Evolutionary conservation across 179 eudicot species (phyloP).

Genomic region (Monotropa hypopitys): DNA sequence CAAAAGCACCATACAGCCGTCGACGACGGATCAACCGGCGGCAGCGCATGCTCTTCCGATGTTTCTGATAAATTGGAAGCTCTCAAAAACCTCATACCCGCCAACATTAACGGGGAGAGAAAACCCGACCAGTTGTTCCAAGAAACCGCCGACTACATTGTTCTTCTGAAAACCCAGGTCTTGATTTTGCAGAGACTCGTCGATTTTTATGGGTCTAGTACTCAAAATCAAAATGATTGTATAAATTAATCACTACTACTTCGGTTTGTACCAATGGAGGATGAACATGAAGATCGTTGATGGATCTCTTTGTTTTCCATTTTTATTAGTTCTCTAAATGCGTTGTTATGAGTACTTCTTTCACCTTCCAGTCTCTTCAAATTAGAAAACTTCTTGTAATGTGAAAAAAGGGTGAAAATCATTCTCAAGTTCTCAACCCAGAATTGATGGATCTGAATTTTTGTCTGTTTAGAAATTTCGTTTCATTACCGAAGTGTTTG

Average conservation of each 20-base stretch:
- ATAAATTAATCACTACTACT: neutral
- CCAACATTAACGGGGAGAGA: neutral
- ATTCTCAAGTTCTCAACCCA: too few relatives aligned
- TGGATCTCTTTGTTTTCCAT: neutral
- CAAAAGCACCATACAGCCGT: neutral
- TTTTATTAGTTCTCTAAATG: neutral
- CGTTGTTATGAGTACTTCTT: neutral
- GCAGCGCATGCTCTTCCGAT: neutral
- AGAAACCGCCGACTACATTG: conserved; percentile 42
- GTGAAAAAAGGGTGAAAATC: too few relatives aligned
- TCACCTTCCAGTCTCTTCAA: neutral
- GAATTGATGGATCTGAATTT: too few relatives aligned
- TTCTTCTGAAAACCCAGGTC: conserved; percentile 29
- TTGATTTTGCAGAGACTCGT: conserved; percentile 28
- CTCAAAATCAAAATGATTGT: conserved; percentile 4
- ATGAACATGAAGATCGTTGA: neutral
- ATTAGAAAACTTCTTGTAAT: neutral
- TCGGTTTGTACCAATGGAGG: neutral
- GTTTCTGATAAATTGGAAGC: conserved; percentile 35
- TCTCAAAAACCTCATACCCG: conserved; percentile 27
- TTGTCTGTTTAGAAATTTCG: neutral
- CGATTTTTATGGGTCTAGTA: conserved; percentile 22
- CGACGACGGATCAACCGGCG: neutral
- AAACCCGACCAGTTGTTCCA: conserved; percentile 33
- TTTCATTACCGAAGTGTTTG: neutral